Percentiles rank a stretch among this genome's conserved stretches.
Conservation (phyloP, 257 asterid species). For the Anisodus acutangulus region DNA sequence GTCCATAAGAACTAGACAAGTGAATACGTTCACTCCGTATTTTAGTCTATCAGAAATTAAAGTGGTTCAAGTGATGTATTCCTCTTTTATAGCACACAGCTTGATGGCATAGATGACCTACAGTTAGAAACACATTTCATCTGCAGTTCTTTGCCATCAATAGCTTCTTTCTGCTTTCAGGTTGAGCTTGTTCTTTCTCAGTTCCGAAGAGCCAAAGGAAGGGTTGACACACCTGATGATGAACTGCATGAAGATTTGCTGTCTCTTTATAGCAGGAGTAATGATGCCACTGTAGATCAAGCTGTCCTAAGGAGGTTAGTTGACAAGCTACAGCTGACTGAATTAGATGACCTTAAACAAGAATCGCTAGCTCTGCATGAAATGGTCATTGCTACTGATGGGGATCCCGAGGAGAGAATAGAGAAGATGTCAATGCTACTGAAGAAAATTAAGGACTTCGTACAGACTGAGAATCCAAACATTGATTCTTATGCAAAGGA, state of each 20-base stretch:
- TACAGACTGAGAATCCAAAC: conserved; percentile 77
- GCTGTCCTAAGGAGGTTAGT: conserved; percentile 66
- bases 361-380: conserved; percentile 98
- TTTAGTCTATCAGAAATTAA: not conserved
- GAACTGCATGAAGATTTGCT: conserved; percentile 82
- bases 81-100: not conserved
- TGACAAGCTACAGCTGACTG: conserved; percentile 77
- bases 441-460: conserved; percentile 93
- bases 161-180: conserved; percentile 46
- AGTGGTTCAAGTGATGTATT: not conserved
- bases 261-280: conserved; percentile 56
- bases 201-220: conserved; percentile 95
- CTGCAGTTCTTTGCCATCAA: not conserved
- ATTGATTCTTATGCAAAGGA: conserved; percentile 50
- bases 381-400: conserved; percentile 85
- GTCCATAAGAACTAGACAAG: not conserved
- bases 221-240: conserved; percentile 73
- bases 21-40: not conserved
- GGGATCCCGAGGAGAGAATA: conserved; percentile 87
- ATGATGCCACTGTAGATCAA: conserved; percentile 52
- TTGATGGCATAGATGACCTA: not conserved
- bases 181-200: conserved; percentile 96
- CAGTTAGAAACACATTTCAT: not conserved
- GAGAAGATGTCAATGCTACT: conserved; percentile 96
- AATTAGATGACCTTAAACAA: conserved; percentile 83